These are phyloP conservation scores for Ceratocystis smalleyi DNA, from an alignment of 2,329 filamentous ascomycete genomes.

Conservation along the genomic window DNA sequence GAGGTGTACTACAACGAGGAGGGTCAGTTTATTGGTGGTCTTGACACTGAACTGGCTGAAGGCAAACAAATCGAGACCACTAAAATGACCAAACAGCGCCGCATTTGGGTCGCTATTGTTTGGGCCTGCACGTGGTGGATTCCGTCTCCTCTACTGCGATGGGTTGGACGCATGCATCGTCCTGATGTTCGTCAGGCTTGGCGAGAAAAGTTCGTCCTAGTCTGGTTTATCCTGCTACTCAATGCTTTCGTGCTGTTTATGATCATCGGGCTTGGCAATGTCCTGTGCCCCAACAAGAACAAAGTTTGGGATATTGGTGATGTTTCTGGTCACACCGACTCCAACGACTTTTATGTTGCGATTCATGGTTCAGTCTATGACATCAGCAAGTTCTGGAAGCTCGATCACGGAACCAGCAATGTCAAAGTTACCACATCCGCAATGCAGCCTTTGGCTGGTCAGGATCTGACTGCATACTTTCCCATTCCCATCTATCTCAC, in stretches of 20 bases:
- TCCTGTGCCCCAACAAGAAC: conserved; percentile 81
- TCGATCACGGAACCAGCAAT: conserved; percentile 62
- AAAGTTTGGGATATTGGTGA: conserved; percentile 70
- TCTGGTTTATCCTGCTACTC: conserved; percentile 62
- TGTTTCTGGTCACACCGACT: conserved; percentile 53
- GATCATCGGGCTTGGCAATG: conserved; percentile 69
- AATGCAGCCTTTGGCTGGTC: conserved; percentile 67
- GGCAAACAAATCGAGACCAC: conserved; percentile 62
- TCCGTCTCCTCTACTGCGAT: conserved; percentile 67
- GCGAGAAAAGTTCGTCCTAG: conserved; percentile 83
- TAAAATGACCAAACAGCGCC: conserved; percentile 46
- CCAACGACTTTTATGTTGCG: conserved; percentile 70
- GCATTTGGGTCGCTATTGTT: conserved; percentile 65
- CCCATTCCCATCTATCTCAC: conserved; percentile 57
- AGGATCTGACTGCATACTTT: conserved; percentile 75
- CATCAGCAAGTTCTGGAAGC: conserved; percentile 71
- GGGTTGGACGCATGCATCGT: conserved; percentile 84
- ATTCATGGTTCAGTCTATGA: conserved; percentile 85
- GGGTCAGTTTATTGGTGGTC: conserved; percentile 48
- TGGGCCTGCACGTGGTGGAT: conserved; percentile 92
- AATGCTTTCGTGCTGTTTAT: conserved; percentile 80
- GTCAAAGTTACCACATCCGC: conserved; percentile 42
- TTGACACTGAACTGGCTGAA: conserved; percentile 66
- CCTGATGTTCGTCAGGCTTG: conserved; percentile 94
- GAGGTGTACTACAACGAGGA: conserved; percentile 60